Base-by-base conservation (phyloP, 805 yeast genomes). In the Yueomyces sinensis region DNA sequence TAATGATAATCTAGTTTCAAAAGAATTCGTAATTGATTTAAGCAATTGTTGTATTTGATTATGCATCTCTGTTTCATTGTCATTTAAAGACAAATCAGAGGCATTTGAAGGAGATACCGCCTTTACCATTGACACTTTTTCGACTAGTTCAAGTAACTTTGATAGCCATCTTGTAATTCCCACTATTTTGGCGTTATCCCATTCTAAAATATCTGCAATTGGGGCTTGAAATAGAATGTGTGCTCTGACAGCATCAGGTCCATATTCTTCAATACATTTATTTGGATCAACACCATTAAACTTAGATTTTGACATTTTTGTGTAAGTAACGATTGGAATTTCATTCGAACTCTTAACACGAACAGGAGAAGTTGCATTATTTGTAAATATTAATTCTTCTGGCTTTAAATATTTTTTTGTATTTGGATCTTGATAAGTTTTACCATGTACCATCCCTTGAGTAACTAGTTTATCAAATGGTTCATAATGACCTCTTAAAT, bases 371-470 rank as follows among this genome's bases (percentile, higher is more conserved):
- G 42, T 45, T 0, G 67, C 56, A 34, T 63, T 59, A 5, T 35
- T 18, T 0, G 61, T 37, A 3, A 54, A 29, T 28, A 70, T 76
- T 11, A 82, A 52, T 45, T 91, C 96, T 1, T 77, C 75, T 0
- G 93, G 89, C 45, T 74, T 82, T 43, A 91, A 61, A 53, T 80
- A 89, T 37, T 76, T 60, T 0, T 89, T 91, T 22, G 69, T 77
- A 1, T 54, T 57, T 3, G 95, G 91, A 43, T 87, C 78, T 6
- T 65, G 62, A 45, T 54, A 82, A 0, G 98, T 91, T 49, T 72
- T 75, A 3, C 96, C 97, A 41, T 89, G 95, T 3, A 91, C 98
- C 98, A 91, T 91, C 14, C 98, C 98, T 55, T 89, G 97, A 2
- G 96, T 87, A 2, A 89, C 76, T 25, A 91, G 63, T 39, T 70